Base-by-base conservation (phyloP, 768 basidiomycete genomes). In the Phanerochaete sordida region DNA sequence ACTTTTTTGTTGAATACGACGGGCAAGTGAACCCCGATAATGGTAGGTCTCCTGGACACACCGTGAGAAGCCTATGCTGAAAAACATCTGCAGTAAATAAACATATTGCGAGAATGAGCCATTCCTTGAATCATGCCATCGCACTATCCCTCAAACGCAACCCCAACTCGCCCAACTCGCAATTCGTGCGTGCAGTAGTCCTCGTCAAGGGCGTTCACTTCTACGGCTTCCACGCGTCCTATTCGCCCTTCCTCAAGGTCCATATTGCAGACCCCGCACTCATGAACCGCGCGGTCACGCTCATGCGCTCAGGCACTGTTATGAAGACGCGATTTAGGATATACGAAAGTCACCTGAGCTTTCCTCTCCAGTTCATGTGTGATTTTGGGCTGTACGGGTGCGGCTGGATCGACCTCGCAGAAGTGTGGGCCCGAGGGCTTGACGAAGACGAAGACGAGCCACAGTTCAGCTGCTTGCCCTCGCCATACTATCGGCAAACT, bases 371-470 rank as follows among this genome's bases (percentile, higher is more conserved):
- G 74, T 97, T 98, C 75, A 81, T 98, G 83, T 89, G 88, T 72
- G 96, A 99, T 75, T 95, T 91, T 69, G 93, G 93, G 59, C 79
- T 98, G 26, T 96, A 95, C 66, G 96, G 96, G 2, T 98, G 95
- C 72, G 94, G 92, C 1, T 91, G 88, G 84, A 78, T 98, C 47
- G 86, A 96, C 59, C 74, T 96, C 2, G 79, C 78, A 46, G 79
- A 87, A 53, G 84, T 79, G n/a, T 83, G 84, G 74, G 79, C 84
- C 66, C 83, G 90, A 19, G 79, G 81, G 30, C 66, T 65, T 16
- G 66, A 68, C 21, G 76, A 75, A 26, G 69, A 75, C 5, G 75
- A 76, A 31, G n/a, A n/a, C n/a, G 56, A 61, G 19, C 15, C 2
- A 15, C 15, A 16, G 6, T 35, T 53, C 52, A 16, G 16, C 24